Evolutionary conservation across 148 eudicot genomes (phyloP), one percentile per base, ranked within the genome.

Genomic region (Cornus florida): DNA sequence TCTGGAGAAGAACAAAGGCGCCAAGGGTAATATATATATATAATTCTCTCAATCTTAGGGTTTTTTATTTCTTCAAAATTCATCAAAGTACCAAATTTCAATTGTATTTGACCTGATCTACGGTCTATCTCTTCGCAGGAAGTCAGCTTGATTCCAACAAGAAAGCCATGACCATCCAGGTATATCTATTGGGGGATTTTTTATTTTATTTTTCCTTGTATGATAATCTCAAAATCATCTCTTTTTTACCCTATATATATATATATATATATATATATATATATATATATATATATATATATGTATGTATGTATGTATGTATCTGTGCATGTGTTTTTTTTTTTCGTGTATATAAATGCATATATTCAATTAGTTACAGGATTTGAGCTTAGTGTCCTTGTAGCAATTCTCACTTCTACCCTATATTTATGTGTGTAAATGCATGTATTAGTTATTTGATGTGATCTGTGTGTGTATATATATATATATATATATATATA

Each of bases 101-200:
- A 19, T n/a, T 24, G 19, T 4, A 62, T 71, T 32, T 46, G 35
- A 41, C 11, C 60, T 80, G 74, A 68, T 78, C 38, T 4, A 65
- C 57, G 72, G 81, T 76, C 75, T 86, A 75, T 56, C 7, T 80
- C 32, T 83, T 62, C 78, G 85, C 90, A 93, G 97, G 97, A 53
- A 93, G 97, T 79, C 97, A 94, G 83, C 89, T 94, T 13, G 94
- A 94, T 32, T 19, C 91, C 19, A 94, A 94, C 82, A 92, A 92
- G 78, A 92, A 94, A 80, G 98, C 98, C 46, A 87, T 94, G 97
- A 76, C 64, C 56, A 93, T 93, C 67, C 97, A 91, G 97, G 97
- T 93, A 76, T 64, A 39, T 57, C 13, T 14, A 4, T 76, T 50
- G 59, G 59, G 3, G 8, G 6, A 33, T n/a, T n/a, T n/a, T n/a